These are phyloP conservation scores for Aurantiochytrium sp. DNA, from an alignment of 108 stramenopile species.

Conservation along the genomic window DNA sequence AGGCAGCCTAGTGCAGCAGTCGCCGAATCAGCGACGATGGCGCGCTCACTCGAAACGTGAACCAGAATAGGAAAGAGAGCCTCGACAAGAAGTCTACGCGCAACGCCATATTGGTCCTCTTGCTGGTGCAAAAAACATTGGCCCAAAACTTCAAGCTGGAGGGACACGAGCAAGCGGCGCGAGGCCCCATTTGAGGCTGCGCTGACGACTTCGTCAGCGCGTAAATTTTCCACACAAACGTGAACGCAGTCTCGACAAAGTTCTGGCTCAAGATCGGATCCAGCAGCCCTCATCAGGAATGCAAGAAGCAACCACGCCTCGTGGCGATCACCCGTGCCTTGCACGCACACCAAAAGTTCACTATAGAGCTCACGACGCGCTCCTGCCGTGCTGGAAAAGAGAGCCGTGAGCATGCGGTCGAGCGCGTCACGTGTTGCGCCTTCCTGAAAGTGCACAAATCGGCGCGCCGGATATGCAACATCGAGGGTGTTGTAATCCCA, in stretches of 20 bases:
- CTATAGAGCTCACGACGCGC: not conserved
- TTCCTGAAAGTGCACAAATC: not conserved
- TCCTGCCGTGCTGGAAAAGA: not conserved
- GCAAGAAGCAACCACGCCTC: not conserved
- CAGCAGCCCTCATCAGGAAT: not conserved
- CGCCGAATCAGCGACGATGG: not conserved
- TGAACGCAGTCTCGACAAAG: not conserved
- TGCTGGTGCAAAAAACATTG: not conserved
- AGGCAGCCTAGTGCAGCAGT: not conserved
- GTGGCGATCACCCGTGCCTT: not conserved
- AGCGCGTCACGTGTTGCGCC: not conserved
- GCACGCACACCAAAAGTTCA: not conserved
- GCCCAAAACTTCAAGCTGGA: not conserved
- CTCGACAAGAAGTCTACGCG: not conserved
- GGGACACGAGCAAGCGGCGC: not conserved
- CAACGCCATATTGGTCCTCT: not conserved
- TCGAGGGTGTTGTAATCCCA: not conserved
- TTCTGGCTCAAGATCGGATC: not conserved
- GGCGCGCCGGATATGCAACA: not conserved
- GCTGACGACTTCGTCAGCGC: too few species aligned
- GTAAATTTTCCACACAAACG: not conserved
- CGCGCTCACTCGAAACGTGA: not conserved
- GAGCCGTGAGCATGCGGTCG: not conserved
- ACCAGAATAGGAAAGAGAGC: not conserved
- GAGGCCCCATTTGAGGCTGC: too few species aligned